Base-by-base conservation (phyloP, 305 asterid species). In the Fraxinus platypoda region DNA sequence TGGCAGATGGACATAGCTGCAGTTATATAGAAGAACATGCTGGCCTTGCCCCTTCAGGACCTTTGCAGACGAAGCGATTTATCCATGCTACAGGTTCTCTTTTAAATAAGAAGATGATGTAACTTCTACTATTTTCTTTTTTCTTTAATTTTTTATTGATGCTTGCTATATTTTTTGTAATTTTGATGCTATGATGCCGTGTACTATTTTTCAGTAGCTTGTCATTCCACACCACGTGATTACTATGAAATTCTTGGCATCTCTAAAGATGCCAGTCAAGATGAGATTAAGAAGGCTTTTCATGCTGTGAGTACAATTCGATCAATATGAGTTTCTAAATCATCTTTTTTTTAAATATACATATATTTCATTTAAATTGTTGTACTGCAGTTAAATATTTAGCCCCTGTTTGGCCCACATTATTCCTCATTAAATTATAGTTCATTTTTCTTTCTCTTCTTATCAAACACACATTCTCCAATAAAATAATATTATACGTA, bases 251-350 rank as follows among this genome's bases (percentile, higher is more conserved):
- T 90, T 80, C 97, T 95, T 72, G 99, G 97, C 1, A 82, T 95
- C 81, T 85, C 99, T 41, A 86, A 83, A 70, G 90, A 90, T 84
- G 92, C 99, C 80, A 88, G 81, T 74, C 84, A 78, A 13, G 92
- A 92, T 82, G 98, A 94, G 88, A 95, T 95, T 78, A 95, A 95
- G 89, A 94, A 90, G 90, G 97, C 97, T 82, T 95, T 88, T 84
- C 98, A 88, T 81, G 90, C 79, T 76, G 99, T 95, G 83, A 92
- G 97, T 86, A 80, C 62, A 82, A 64, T 73, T 33, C 76, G 46
- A 77, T 81, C 33, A 35, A 43, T 80, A 78, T 85, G 84, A 19
- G 23, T 25, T 71, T 76, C 46, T n/a, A 12, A 2, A 59, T 68
- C 77, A n/a, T 73, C 11, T 77, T 17, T 79, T 77, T 35, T 80